Percentiles rank a stretch among this genome's conserved stretches.
Conservation (phyloP, 2,329 filamentous ascomycete genomes). For the Claviceps citrina region DNA sequence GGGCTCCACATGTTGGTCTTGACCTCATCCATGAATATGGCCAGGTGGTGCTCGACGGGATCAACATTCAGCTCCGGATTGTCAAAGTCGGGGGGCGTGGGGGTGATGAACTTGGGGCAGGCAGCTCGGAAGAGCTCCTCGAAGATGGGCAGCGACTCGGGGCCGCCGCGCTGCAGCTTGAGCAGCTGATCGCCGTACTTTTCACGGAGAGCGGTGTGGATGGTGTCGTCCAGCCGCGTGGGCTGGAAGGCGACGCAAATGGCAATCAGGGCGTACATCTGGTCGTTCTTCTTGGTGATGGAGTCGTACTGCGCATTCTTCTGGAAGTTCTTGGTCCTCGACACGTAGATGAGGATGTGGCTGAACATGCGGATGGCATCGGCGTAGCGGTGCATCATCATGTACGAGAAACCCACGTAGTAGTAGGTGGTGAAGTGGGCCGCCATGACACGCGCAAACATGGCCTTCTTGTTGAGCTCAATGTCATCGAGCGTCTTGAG, state of each 20-base stretch:
- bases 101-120: slow-evolving; percentile 99
- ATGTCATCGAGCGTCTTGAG: slow-evolving; percentile 99
- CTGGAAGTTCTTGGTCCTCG: slow-evolving; percentile 99
- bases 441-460: slow-evolving; percentile 98
- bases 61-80: slow-evolving; percentile 92
- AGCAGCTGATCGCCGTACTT: slow-evolving; percentile 98
- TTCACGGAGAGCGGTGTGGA: slow-evolving; percentile 92
- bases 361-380: slow-evolving; percentile 99
- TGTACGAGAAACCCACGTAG: slow-evolving; percentile 99
- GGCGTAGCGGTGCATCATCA: slow-evolving; percentile 99
- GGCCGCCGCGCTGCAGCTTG: slow-evolving; percentile 89
- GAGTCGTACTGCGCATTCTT: slow-evolving; percentile 97
- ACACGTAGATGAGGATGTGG: slow-evolving; percentile 98
- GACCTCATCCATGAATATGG: slow-evolving; percentile 99
- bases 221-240: slow-evolving; percentile 92
- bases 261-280: slow-evolving; percentile 98
- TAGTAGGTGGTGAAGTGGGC: slow-evolving; percentile 99
- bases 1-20: slow-evolving; percentile 98
- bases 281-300: slow-evolving; percentile 99
- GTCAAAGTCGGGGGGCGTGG: slow-evolving; percentile 92
- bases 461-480: slow-evolving; percentile 99
- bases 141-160: slow-evolving; percentile 88
- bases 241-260: slow-evolving; percentile 98
- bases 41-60: slow-evolving; percentile 90
- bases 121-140: slow-evolving; percentile 94